A percentile compares a stretch with the other conserved stretches of the same genome.
Conservation (phyloP, 805 yeast genomes). For the Tetrapisispora arboricola region DNA sequence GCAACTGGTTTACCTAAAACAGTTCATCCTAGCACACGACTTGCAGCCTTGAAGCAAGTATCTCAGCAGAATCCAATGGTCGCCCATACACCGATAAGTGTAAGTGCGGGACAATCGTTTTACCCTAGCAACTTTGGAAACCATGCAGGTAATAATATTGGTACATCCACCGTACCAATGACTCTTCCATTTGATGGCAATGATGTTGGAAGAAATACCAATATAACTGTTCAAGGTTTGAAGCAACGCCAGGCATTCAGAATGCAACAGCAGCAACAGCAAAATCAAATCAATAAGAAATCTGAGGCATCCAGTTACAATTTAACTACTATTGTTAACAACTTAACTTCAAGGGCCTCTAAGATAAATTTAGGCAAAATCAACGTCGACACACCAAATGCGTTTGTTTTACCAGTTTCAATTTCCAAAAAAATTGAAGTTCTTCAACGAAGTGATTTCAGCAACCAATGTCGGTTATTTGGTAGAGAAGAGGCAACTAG, state of each 20-base stretch:
- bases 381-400: slow-evolving; percentile 21
- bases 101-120: slow-evolving; percentile 3
- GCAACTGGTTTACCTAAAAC: slow-evolving; percentile 20
- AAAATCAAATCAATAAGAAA: slow-evolving; percentile 14
- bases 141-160: background rate
- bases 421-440: slow-evolving; percentile 29
- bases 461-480: slow-evolving; percentile 15
- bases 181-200: background rate
- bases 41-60: slow-evolving; percentile 14
- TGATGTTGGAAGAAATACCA: background rate
- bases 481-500: slow-evolving; percentile 14
- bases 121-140: too few species aligned
- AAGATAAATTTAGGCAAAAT: slow-evolving; percentile 17
- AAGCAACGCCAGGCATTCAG: slow-evolving; percentile 18
- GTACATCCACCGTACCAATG: background rate
- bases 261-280: slow-evolving; percentile 15
- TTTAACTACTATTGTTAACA: slow-evolving; percentile 17
- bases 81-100: background rate
- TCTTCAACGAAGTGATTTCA: slow-evolving; percentile 29
- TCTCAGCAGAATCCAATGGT: background rate
- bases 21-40: slow-evolving; percentile 13
- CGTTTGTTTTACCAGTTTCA: slow-evolving; percentile 24
- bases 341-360: slow-evolving; percentile 21
- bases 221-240: slow-evolving; percentile 16
- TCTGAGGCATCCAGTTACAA: slow-evolving; percentile 17